Evolutionary conservation across 2,329 filamentous ascomycete species (phyloP), one percentile per base, ranked within the genome.

Genomic region (Epichloe sibirici): DNA sequence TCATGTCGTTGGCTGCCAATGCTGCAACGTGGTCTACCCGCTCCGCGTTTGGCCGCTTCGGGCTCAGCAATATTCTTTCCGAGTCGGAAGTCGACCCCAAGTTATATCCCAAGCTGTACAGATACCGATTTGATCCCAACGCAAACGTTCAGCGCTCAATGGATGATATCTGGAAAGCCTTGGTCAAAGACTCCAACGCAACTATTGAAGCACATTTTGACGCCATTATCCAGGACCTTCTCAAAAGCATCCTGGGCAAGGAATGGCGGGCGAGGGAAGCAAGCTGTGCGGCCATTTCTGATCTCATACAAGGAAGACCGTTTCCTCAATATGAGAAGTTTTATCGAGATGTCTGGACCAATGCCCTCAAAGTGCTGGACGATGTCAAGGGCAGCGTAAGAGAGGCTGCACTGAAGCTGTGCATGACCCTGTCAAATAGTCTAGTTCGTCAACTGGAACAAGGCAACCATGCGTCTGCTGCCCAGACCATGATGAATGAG

Each of bases 11-110:
- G 59, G 93, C 93, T 3, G 89, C 90, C 2, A 95, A 96, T 62
- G 94, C 95, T 47, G 90, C 90, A 0, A 94, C 95, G 15, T 98
- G 93, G 93, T 91, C 90, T 1, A 95, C 90, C n/a, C 82, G 93
- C 49, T 94, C 93, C 1, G 93, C 93, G 0, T 97, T 98, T 68
- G 93, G 93, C 3, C 81, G 90, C 11, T 96, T 97, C 59, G 93
- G 93, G 0, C 77, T 98, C 48, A 94, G 90, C 66, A 93, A 81
- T 58, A 91, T 98, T 56, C 79, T 98, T 47, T 93, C 89, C 0
- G 89, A 95, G 61, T 90, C 90, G 0, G 79, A 82, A 55, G 78
- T 93, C 54, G 95, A 97, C 61, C 90, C 90, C 0, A 96, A 95
- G 66, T 79, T 98, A 15, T 97, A 96, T 61, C 89, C 90, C 0